phyloP scores from a whole-genome alignment of 768 basidiomycete species.

The Phlebiopsis flavidoalba region DNA sequence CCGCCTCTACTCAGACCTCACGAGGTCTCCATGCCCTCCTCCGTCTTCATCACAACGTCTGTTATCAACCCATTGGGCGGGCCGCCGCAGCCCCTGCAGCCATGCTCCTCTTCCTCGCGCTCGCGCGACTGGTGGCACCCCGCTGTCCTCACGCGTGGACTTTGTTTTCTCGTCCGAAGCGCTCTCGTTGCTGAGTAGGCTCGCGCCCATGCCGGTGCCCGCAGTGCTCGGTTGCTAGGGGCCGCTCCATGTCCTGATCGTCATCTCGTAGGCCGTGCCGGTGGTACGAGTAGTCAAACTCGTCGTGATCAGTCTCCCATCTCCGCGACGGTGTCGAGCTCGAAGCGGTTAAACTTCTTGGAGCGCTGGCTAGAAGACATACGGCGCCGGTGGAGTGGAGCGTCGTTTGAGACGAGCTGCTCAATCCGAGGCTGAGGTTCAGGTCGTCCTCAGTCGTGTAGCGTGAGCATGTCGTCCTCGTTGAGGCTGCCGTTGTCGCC shows the following conservation, averaged over 20 bases:
- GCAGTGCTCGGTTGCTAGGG: slow-evolving; percentile 12
- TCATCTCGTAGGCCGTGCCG: slow-evolving; percentile 2
- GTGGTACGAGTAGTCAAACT: neutral
- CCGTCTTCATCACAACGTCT: slow-evolving; percentile 22
- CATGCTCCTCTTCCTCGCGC: slow-evolving; percentile 18
- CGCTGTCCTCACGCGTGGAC: slow-evolving; percentile 2
- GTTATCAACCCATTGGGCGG: slow-evolving; percentile 17
- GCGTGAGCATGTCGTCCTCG: slow-evolving; percentile 20
- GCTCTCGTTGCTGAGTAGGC: slow-evolving; percentile 12
- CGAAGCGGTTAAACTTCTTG: slow-evolving; percentile 22
- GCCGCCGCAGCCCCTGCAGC: slow-evolving; percentile 21
- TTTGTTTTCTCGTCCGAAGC: slow-evolving; percentile 15
- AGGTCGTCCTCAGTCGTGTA: slow-evolving; percentile 24
- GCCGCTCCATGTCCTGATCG: slow-evolving; percentile 16
- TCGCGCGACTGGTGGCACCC: neutral
- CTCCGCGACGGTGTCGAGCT: slow-evolving; percentile 27
- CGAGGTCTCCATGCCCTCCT: slow-evolving; percentile 22
- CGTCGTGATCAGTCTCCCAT: slow-evolving; percentile 24
- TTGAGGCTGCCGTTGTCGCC: slow-evolving; percentile 3
- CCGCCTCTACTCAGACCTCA: slow-evolving; percentile 5
- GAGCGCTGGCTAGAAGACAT: slow-evolving; percentile 16
- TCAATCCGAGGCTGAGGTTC: slow-evolving; percentile 8
- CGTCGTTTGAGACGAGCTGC: neutral
- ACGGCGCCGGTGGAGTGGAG: slow-evolving; percentile 12
- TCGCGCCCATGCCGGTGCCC: slow-evolving; percentile 12